phyloP scores from a whole-genome alignment of 2,329 filamentous ascomycete species.

The Cephalotrichum gorgonifer region DNA sequence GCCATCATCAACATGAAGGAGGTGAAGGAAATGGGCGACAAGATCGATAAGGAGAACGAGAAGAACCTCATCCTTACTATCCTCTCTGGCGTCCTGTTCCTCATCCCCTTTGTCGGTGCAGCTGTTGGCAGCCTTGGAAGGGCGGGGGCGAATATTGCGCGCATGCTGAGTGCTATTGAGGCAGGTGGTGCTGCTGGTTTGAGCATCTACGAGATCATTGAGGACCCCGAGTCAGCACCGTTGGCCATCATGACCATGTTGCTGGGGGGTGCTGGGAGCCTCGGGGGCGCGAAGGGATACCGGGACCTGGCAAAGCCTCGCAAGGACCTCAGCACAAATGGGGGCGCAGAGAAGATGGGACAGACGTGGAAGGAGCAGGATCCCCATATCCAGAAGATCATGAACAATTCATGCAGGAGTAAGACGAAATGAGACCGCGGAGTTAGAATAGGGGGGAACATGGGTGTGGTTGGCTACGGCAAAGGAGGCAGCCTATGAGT shows the following conservation, averaged over 20 bases:
- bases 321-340: neutral
- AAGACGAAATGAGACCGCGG: too few species aligned
- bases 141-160: constrained; percentile 7
- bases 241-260: constrained; percentile 16
- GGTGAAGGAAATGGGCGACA: constrained; percentile 14
- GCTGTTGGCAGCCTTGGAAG: constrained; percentile 17
- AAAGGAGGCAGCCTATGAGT: too few species aligned
- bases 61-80: constrained; percentile 16
- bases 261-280: constrained; percentile 7
- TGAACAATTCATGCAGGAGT: neutral
- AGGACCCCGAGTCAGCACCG: constrained; percentile 13
- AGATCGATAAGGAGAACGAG: constrained; percentile 12
- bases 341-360: neutral
- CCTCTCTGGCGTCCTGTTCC: constrained; percentile 34
- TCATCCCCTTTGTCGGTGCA: constrained; percentile 39
- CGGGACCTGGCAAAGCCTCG: neutral
- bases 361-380: neutral
- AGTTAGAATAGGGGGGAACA: too few species aligned
- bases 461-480: too few species aligned
- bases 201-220: constrained; percentile 13
- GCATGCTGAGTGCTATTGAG: constrained; percentile 9
- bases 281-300: neutral
- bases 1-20: constrained; percentile 16
- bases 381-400: neutral
- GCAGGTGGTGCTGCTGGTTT: constrained; percentile 13